phyloP scores from a whole-genome alignment of 371 early-diverging fungal species.

The Nematocida ironsii region DNA sequence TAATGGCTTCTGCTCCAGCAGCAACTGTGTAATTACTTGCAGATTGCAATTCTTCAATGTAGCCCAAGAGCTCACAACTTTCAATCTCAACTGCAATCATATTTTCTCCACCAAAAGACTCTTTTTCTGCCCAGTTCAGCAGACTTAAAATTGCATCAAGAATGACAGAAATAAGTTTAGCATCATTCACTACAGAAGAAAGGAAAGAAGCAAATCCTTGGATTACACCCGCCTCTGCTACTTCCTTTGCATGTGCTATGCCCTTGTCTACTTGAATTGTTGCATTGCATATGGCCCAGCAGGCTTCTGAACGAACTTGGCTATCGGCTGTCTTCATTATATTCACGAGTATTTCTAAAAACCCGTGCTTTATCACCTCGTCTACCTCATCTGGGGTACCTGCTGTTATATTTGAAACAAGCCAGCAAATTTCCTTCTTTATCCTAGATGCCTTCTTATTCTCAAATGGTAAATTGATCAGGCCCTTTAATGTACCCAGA shows the following conservation, averaged over 20 bases:
- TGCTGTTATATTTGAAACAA: slow-evolving; percentile 98
- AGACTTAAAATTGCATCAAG: slow-evolving; percentile 92
- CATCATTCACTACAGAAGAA: slow-evolving; percentile 69
- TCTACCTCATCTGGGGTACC: slow-evolving; percentile 89
- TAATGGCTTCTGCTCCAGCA: slow-evolving; percentile 64
- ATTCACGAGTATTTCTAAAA: slow-evolving; percentile 84
- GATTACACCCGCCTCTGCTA: slow-evolving; percentile 83
- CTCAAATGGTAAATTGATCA: slow-evolving; percentile 77
- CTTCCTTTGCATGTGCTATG: slow-evolving; percentile 71
- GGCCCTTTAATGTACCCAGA: slow-evolving; percentile 68
- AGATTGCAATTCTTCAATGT: slow-evolving; percentile 68
- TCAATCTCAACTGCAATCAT: slow-evolving; percentile 58
- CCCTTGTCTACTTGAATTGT: slow-evolving; percentile 54
- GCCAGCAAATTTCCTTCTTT: slow-evolving; percentile 99
- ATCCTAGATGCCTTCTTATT: slow-evolving; percentile 81
- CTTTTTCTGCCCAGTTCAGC: slow-evolving; percentile 81
- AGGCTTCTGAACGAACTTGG: slow-evolving; percentile 96
- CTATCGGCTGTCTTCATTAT: slow-evolving; percentile 82
- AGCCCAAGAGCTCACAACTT: slow-evolving; percentile 53
- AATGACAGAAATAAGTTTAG: slow-evolving; percentile 84
- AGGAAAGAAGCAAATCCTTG: slow-evolving; percentile 87
- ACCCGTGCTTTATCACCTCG: slow-evolving; percentile 82
- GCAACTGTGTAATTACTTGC: slow-evolving; percentile 33
- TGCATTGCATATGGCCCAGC: slow-evolving; percentile 93
- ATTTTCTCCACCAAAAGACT: slow-evolving; percentile 71